phyloP scores from a whole-genome alignment of 306 rosid species.

The Casuarina equisetifolia region DNA sequence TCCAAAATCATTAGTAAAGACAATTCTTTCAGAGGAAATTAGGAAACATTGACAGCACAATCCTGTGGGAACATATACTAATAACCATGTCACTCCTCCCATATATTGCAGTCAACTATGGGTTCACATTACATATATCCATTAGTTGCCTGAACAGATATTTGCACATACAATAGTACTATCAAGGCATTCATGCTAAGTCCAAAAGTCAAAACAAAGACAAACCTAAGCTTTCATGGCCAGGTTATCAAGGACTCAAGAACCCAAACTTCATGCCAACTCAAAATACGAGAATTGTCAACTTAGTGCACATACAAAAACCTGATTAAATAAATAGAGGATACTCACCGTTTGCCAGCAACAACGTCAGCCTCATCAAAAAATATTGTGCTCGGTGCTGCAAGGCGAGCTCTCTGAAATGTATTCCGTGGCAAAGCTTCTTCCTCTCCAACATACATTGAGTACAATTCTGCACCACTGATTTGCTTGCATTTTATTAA shows the following conservation, averaged over 20 bases:
- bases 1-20: not conserved
- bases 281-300: not conserved
- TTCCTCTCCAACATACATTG: conserved; percentile 96
- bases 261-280: not conserved
- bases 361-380: conserved; percentile 92
- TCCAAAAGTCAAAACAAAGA: not conserved
- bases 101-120: not conserved
- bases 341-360: conserved; percentile 84
- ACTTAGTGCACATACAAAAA: conserved; percentile 7
- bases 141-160: not conserved
- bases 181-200: not conserved
- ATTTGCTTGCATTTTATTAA: conserved; percentile 37
- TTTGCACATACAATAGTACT: not conserved
- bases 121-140: not conserved
- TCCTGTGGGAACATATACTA: not conserved
- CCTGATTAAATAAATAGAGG: conserved; percentile 1
- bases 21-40: too few relatives aligned
- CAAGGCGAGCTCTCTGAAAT: conserved; percentile 84
- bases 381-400: conserved; percentile 85
- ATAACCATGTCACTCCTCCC: not conserved
- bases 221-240: not conserved
- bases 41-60: not conserved
- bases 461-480: conserved; percentile 90
- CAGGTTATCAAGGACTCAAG: not conserved
- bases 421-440: conserved; percentile 83